phyloP scores from a whole-genome alignment of 208 protist genomes.

The Trypanosomatidae sp. region DNA sequence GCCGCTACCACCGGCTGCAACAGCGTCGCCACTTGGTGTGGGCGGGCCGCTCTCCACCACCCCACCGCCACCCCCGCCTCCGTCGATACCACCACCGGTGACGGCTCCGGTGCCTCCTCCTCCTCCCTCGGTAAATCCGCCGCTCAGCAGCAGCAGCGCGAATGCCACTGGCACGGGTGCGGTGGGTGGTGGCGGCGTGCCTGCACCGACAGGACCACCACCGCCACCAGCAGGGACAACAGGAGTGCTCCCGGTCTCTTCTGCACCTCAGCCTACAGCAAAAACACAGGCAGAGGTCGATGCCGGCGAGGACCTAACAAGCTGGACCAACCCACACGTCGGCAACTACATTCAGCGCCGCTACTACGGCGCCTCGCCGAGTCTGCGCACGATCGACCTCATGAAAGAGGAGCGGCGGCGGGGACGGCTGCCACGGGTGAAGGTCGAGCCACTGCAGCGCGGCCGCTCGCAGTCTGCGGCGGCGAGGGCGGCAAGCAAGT shows the following conservation, averaged over 20 bases:
- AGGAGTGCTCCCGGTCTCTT: background rate
- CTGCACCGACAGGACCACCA: too few species aligned
- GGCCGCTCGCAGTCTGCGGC: constrained; percentile 10
- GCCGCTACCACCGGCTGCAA: constrained; percentile 6
- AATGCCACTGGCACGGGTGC: too few species aligned
- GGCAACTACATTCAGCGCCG: constrained; percentile 87
- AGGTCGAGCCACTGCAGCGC: constrained; percentile 47
- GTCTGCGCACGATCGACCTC: constrained; percentile 74
- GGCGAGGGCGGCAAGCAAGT: background rate
- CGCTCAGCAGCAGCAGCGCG: too few species aligned
- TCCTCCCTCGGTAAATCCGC: too few species aligned
- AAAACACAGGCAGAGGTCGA: too few species aligned
- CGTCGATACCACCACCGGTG: background rate
- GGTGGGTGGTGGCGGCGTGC: too few species aligned
- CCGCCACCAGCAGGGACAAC: too few species aligned
- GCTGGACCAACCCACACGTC: constrained; percentile 86
- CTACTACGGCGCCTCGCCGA: constrained; percentile 83
- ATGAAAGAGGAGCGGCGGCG: constrained; percentile 38
- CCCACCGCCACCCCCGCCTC: background rate
- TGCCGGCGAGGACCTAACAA: constrained; percentile 26
- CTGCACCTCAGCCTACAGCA: too few species aligned
- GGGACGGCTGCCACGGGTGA: constrained; percentile 48
- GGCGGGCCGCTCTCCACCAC: constrained; percentile 10
- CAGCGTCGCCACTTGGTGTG: constrained; percentile 25
- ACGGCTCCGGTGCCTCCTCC: too few species aligned